phyloP scores from a whole-genome alignment of 495 filamentous ascomycete species.

The Lepraria neglecta region DNA sequence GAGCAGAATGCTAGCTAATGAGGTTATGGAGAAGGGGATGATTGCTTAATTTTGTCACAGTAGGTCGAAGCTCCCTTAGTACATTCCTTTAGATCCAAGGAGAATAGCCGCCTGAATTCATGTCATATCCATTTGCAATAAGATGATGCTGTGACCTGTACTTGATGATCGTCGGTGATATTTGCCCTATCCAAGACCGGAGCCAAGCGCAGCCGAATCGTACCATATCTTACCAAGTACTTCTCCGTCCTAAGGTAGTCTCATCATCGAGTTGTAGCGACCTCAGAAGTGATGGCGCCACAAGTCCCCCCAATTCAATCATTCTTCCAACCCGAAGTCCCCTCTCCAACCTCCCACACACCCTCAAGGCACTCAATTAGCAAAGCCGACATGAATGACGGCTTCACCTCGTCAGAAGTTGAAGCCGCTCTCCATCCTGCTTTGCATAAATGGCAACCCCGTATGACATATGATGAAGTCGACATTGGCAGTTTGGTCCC shows the following conservation, averaged over 20 bases:
- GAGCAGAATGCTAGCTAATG: neutral
- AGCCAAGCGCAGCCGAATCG: slow-evolving; percentile 8
- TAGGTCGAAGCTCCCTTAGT: slow-evolving; percentile 23
- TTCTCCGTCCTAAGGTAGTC: neutral
- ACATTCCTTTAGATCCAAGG: slow-evolving; percentile 31
- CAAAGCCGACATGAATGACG: slow-evolving; percentile 37
- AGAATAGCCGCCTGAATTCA: slow-evolving; percentile 22
- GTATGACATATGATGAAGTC: slow-evolving; percentile 45
- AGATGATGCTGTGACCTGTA: slow-evolving; percentile 7
- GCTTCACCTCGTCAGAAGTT: slow-evolving; percentile 46
- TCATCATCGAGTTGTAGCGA: neutral
- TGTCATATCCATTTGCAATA: neutral
- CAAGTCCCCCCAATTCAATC: slow-evolving; percentile 46
- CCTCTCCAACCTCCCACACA: slow-evolving; percentile 15
- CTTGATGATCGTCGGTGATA: neutral
- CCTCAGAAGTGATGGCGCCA: slow-evolving; percentile 31
- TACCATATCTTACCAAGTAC: too few relatives aligned
- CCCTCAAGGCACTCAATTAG: slow-evolving; percentile 4
- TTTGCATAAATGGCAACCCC: slow-evolving; percentile 47
- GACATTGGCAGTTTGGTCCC: slow-evolving; percentile 46
- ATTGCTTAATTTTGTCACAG: slow-evolving; percentile 1
- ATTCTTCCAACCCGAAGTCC: slow-evolving; percentile 41
- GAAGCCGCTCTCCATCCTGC: slow-evolving; percentile 37
- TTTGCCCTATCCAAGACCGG: neutral
- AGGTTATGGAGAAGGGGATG: neutral